phyloP scores from a whole-genome alignment of 202 grass and related monocot genomes.

The Musa balbisiana region DNA sequence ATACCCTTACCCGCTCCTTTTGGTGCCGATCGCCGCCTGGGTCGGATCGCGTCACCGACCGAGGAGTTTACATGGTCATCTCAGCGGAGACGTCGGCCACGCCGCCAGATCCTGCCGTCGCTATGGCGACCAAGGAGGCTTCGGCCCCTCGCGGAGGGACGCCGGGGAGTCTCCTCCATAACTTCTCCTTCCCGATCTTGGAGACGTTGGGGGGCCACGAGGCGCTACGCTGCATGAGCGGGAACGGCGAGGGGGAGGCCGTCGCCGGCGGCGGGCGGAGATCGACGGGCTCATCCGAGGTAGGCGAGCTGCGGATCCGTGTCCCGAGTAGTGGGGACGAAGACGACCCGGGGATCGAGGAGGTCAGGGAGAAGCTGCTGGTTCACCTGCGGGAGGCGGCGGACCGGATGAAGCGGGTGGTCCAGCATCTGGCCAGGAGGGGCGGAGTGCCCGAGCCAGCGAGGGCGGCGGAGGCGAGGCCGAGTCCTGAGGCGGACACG shows the following conservation, averaged over 20 bases:
- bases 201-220: too few relatives aligned
- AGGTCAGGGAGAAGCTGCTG: conserved; percentile 24
- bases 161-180: conserved; percentile 34
- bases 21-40: too few relatives aligned
- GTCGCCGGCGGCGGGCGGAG: conserved; percentile 9
- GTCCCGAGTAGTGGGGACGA: neutral
- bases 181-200: conserved; percentile 40
- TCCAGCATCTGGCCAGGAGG: neutral
- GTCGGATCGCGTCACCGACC: neutral
- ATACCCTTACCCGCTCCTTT: too few relatives aligned
- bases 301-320: neutral
- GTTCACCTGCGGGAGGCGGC: conserved; percentile 22
- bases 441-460: neutral
- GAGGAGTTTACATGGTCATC: conserved; percentile 39
- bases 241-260: conserved; percentile 27
- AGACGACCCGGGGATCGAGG: conserved; percentile 2
- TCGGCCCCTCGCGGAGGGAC: neutral
- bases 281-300: neutral
- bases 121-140: neutral
- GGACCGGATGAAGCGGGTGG: neutral
- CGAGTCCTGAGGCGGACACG: neutral
- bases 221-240: too few relatives aligned
- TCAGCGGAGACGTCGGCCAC: conserved; percentile 33
- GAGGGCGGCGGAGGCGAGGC: neutral
- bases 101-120: conserved; percentile 26